Base-by-base conservation (phyloP, 306 rosid species). In the Quillaja saponaria region DNA sequence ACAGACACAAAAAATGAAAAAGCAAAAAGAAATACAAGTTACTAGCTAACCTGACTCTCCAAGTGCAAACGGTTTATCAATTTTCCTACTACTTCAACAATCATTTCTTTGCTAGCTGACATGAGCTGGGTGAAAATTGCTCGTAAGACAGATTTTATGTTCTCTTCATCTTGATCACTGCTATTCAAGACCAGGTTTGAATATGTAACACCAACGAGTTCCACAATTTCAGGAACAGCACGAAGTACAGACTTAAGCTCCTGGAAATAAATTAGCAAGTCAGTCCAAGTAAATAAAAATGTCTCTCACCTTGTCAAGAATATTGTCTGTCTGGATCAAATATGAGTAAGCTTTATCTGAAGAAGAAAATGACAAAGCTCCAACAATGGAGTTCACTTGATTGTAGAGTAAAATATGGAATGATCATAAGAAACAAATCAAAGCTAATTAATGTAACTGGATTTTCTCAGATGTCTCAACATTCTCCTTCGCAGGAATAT, bases 181-280 rank as follows among this genome's bases (percentile, higher is more conserved):
- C 73, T 59, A 20, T 68, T 47, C 47, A 80, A 74, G 33, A 89
- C 68, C 70, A 67, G 76, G 76, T 73, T 66, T 49, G 85, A 74
- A 66, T 81, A 80, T 77, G 59, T 77, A 67, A 69, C 61, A 39
- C 95, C 95, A 63, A 92, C 74, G 62, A 92, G 72, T 64, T 81
- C 83, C 6, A 60, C 81, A 69, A 84, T 76, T 84, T 92, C 99
- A 39, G 99, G 96, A 76, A 84, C 84, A 42, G 73, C 39, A 60
- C 16, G 80, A 81, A 92, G 78, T 62, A 89, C 90, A 50, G 61
- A 75, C 74, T 84, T 88, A 13, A 92, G 88, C 80, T 92, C 99
- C 99, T 92, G 78, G 17, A 71, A 17, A 66, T 13, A 72, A 76
- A 66, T 38, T 8, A 39, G 49, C 16, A 73, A 44, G 65, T 60